Conservation (phyloP, 164 flowering plant genomes). For the Sedum album region DNA sequence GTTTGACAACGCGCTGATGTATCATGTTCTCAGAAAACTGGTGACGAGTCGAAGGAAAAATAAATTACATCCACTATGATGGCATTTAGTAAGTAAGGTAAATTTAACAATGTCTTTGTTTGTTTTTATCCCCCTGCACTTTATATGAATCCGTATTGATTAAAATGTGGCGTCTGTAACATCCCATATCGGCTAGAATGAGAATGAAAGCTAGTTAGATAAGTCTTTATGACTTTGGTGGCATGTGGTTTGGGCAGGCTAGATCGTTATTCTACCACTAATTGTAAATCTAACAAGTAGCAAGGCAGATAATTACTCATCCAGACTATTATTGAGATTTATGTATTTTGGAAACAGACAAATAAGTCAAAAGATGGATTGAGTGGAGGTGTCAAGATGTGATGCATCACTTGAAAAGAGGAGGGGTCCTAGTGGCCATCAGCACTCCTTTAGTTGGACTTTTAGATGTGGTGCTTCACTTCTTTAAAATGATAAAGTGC, state of each 20-base stretch:
- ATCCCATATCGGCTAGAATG: too few species aligned
- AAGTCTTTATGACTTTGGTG: too few species aligned
- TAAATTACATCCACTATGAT: not conserved
- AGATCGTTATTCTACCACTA: too few species aligned
- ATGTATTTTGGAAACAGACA: not conserved
- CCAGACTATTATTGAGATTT: not conserved
- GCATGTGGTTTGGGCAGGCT: too few species aligned
- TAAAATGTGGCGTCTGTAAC: not conserved
- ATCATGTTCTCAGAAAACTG: not conserved
- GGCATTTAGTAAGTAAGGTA: not conserved
- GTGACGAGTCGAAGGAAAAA: not conserved
- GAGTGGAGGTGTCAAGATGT: conserved; percentile 6
- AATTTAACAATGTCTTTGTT: not conserved
- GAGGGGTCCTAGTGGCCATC: not conserved
- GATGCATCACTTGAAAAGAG: not conserved
- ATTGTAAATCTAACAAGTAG: too few species aligned
- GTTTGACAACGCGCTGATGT: not conserved
- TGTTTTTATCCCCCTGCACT: not conserved
- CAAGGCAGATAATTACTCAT: too few species aligned
- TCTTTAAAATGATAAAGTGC: not conserved
- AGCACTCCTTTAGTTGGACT: too few species aligned
- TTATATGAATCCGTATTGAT: not conserved
- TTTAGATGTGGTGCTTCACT: not conserved
- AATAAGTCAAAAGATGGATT: not conserved
- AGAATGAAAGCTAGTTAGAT: too few species aligned